Evolutionary conservation across 2,329 filamentous ascomycete genomes (phyloP).

Genomic region (Coniella vitis): DNA sequence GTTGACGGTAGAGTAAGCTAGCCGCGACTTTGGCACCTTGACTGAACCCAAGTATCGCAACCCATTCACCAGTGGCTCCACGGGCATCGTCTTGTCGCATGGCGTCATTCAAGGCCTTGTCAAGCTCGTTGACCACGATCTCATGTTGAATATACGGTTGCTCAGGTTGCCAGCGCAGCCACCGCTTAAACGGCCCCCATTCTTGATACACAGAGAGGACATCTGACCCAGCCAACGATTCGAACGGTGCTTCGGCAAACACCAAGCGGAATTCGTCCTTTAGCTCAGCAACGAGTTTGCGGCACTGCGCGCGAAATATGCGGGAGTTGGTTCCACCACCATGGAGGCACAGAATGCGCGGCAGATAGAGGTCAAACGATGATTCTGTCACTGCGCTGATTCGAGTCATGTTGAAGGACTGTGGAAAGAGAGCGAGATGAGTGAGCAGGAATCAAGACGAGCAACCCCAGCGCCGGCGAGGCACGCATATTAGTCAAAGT

Average conservation of each 20-base stretch:
- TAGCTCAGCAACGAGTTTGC: conserved; percentile 41
- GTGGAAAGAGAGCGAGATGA: background rate
- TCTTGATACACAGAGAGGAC: conserved; percentile 58
- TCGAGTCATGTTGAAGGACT: conserved; percentile 3
- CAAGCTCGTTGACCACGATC: background rate
- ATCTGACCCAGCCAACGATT: conserved; percentile 52
- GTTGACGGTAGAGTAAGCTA: conserved; percentile 54
- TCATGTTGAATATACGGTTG: conserved; percentile 30
- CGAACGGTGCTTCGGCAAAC: conserved; percentile 64
- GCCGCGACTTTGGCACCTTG: conserved; percentile 58
- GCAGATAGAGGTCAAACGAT: conserved; percentile 29
- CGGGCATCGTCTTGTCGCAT: background rate
- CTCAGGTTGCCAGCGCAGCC: conserved; percentile 55
- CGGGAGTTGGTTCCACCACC: conserved; percentile 65
- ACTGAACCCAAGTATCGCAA: conserved; percentile 48
- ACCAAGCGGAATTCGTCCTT: conserved; percentile 56
- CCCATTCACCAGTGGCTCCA: background rate
- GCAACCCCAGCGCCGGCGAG: background rate
- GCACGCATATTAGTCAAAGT: background rate
- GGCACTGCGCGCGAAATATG: conserved; percentile 62
- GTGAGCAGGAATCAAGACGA: background rate
- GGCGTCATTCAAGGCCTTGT: background rate
- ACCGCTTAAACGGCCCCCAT: conserved; percentile 53
- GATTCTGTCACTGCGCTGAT: background rate
- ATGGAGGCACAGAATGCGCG: conserved; percentile 70